Evolutionary conservation across 495 filamentous ascomycete genomes (phyloP).

Genomic region (Glarea lozoyensis): DNA sequence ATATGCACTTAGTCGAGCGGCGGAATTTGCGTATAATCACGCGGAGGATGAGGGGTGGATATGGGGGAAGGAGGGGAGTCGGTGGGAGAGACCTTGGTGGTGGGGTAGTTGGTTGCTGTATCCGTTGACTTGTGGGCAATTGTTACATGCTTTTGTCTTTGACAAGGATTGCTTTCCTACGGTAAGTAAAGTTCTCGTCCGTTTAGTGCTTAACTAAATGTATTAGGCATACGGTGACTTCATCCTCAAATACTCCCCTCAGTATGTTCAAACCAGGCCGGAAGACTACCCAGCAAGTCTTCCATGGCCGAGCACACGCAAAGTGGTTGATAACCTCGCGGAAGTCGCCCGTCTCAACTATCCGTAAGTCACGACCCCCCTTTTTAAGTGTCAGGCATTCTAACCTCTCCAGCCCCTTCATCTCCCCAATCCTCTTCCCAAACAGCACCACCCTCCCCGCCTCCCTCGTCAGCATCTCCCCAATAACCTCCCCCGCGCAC

Average conservation of each 20-base stretch:
- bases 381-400: not conserved
- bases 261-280: conserved; percentile 71
- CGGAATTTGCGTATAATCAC: conserved; percentile 82
- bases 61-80: conserved; percentile 35
- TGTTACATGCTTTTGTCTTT: conserved; percentile 87
- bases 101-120: conserved; percentile 96
- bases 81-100: conserved; percentile 61
- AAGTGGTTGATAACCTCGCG: conserved; percentile 73
- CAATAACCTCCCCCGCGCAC: conserved; percentile 75
- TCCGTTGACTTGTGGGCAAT: conserved; percentile 82
- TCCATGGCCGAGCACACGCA: conserved; percentile 65
- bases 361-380: conserved; percentile 51
- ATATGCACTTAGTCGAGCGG: conserved; percentile 64
- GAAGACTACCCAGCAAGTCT: conserved; percentile 54
- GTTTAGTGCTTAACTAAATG: conserved; percentile 4
- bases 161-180: conserved; percentile 80
- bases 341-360: conserved; percentile 73
- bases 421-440: conserved; percentile 84
- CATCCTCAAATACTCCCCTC: conserved; percentile 61
- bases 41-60: conserved; percentile 75
- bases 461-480: conserved; percentile 57
- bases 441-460: conserved; percentile 53
- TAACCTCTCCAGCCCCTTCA: conserved; percentile 46
- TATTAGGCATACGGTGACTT: conserved; percentile 58
- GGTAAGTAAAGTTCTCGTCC: conserved; percentile 22